Base-by-base conservation (phyloP, 306 rosid genomes). In the Cicer chorassanicum region DNA sequence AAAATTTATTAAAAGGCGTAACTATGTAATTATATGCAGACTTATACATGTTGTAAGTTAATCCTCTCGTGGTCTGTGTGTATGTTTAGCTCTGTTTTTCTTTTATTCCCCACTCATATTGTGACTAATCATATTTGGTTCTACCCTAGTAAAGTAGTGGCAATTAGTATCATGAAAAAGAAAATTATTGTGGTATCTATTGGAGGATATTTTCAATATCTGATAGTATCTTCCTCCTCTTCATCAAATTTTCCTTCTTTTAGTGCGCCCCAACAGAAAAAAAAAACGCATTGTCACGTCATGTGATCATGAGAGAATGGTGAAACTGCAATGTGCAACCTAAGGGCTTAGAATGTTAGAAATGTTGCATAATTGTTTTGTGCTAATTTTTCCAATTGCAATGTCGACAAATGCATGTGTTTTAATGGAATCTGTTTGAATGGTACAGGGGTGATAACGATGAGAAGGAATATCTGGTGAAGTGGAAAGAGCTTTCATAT, bases 401-500 rank as follows among this genome's bases (percentile, higher is more conserved):
- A 36, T 41, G 50, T 36, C 4, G 11, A 60, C 34, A 14, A 46
- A 60, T 82, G 84, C 55, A 50, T 38, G 66, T 49, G 49, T 62
- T 76, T 55, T 80, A 15, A 51, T 71, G 69, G 81, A 81, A 49
- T 36, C 39, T 67, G 75, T 72, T 69, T 79, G 46, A 77, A 75
- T 82, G 87, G 77, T 74, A 65, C 86, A 94, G 99, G 88, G 98
- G 86, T 55, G 87, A 78, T 10, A 87, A 78, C 40, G 93, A 86
- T 41, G 96, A 89, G 68, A 92, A 86, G 82, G 93, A 94, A 77
- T 94, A 92, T 85, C 82, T 90, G 68, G 96, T 94, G 72, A 94
- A 94, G 78, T 94, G 96, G 94, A 94, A 94, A 86, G 99, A 94
- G 84, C 97, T 94, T 85, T 1, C 94, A 12, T 94, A 94, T 41